These are phyloP conservation scores for Nakataea oryzae DNA, from an alignment of 2,329 filamentous ascomycete genomes.

Conservation along the genomic window DNA sequence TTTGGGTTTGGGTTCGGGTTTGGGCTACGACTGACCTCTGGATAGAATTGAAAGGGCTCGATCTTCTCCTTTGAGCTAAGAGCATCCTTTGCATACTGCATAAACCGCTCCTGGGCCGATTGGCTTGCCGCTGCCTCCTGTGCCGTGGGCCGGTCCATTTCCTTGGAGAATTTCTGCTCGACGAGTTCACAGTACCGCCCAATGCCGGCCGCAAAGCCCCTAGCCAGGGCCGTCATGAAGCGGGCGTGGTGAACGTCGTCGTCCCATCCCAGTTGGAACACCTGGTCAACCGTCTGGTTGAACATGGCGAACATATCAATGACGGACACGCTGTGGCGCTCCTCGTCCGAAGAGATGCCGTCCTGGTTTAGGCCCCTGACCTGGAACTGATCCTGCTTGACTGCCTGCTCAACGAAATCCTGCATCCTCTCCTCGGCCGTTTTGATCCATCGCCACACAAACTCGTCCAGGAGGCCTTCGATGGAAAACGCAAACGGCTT, in stretches of 20 bases:
- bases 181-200: conserved; percentile 85
- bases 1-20: conserved; percentile 5
- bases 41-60: conserved; percentile 93
- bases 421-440: conserved; percentile 70
- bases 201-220: conserved; percentile 72
- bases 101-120: conserved; percentile 82
- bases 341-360: conserved; percentile 59
- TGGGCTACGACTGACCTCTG: conserved; percentile 52
- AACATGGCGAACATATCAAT: conserved; percentile 92
- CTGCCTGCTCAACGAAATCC: conserved; percentile 78
- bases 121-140: conserved; percentile 71
- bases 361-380: conserved; percentile 56
- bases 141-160: conserved; percentile 87
- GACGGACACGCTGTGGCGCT: conserved; percentile 85
- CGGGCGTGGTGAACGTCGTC: conserved; percentile 89
- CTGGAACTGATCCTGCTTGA: conserved; percentile 81
- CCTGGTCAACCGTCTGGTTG: conserved; percentile 81
- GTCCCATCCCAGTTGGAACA: conserved; percentile 81
- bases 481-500: conserved; percentile 77
- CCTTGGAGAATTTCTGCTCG: conserved; percentile 72
- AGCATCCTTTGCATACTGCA: conserved; percentile 87
- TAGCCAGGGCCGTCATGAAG: conserved; percentile 91
- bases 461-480: conserved; percentile 75
- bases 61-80: conserved; percentile 88
- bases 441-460: conserved; percentile 92